Evolutionary conservation across 805 yeast species (phyloP), one percentile per base, ranked within the genome.

Genomic region (Clavispora vitiphila): DNA sequence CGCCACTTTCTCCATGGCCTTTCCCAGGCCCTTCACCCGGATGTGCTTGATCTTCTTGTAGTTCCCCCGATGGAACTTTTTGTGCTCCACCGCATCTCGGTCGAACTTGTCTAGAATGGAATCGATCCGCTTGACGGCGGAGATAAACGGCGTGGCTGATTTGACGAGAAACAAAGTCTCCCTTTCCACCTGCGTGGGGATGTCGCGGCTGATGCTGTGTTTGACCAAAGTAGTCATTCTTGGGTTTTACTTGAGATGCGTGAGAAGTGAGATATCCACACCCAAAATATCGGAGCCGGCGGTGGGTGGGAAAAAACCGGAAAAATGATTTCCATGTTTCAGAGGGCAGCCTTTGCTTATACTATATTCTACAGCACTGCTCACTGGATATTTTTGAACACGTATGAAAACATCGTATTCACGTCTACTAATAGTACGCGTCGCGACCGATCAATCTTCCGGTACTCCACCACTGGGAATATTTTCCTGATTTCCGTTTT

Each of bases 11-110:
- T 74, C 80, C 8, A 84, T 77, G 8, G 90, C 56, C 19, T 56
- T 56, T 3, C 96, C 96, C 83, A 86, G 80, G 0, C 95, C 96
- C 41, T 77, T 61, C 3, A 89, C 72, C 0, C 73, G 67, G 7
- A 87, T 69, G 54, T 67, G 76, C 21, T 65, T 54, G 0, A 65
- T 64, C 29, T 66, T 69, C 41, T 71, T 71, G 42, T 69, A 65
- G 40, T 58, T 57, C 23, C 66, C 48, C 19, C 57, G 57, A 37
- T 62, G 61, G 43, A 48, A 61, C 46, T 65, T 61, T 18, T 46
- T 47, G 15, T 45, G 53, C 38, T 35, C 42, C 35, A 37, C 41
- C 16, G 47, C 40, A 21, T 55, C 41, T 31, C 56, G 58, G 41
- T 63, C 62, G 47, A 78, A 68, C 36, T 69, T 71, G 5, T 58